phyloP scores from a whole-genome alignment of 257 asterid species.

The Ophiorrhiza pumila region DNA sequence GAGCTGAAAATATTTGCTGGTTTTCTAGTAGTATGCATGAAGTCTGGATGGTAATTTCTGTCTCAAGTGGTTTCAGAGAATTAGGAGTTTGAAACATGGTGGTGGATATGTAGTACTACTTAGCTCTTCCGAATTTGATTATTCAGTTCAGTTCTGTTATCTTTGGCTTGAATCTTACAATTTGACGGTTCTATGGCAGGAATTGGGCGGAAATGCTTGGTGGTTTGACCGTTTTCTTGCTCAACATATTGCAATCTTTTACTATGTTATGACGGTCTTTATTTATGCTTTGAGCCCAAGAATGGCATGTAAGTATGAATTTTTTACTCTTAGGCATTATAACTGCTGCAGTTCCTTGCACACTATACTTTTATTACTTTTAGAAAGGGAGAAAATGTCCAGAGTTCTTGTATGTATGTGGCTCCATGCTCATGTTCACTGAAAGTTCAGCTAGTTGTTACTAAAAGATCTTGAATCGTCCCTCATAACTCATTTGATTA shows the following conservation, averaged over 20 bases:
- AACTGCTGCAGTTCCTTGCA: background rate
- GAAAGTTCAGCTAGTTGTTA: background rate
- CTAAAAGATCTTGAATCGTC: background rate
- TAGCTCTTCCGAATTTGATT: too few species aligned
- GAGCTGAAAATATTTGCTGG: too few species aligned
- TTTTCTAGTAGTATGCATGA: background rate
- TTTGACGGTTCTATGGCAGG: constrained; percentile 49
- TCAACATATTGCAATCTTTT: constrained; percentile 71
- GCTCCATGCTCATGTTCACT: constrained; percentile 1
- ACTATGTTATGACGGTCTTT: constrained; percentile 80
- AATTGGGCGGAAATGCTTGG: constrained; percentile 96
- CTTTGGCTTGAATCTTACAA: constrained; percentile 18
- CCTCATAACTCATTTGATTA: background rate
- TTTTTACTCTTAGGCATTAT: constrained; percentile 13
- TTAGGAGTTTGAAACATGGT: background rate
- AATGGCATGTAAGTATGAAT: constrained; percentile 86
- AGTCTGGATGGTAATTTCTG: background rate
- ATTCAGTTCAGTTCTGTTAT: background rate
- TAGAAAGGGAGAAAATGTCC: background rate
- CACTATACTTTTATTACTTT: background rate
- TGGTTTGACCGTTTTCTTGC: constrained; percentile 97
- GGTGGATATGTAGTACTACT: too few species aligned
- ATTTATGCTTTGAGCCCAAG: constrained; percentile 97
- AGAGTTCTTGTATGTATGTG: background rate
- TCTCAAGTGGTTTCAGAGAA: background rate